These are phyloP conservation scores for Bacterosira constricta DNA, from an alignment of 108 stramenopile species.

Conservation along the genomic window DNA sequence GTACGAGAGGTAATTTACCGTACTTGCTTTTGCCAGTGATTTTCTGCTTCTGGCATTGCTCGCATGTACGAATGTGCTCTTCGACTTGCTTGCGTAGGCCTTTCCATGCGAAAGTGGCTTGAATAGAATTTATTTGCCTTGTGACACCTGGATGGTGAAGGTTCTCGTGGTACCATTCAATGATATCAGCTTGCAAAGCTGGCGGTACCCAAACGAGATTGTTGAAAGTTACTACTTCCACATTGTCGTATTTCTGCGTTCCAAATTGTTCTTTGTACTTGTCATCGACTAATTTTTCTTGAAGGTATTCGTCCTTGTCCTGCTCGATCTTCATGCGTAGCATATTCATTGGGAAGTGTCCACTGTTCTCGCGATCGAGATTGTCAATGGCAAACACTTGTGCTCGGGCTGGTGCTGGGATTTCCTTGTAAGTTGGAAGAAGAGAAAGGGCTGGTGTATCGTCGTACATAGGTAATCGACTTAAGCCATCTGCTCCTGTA, in stretches of 20 bases:
- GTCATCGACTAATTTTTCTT: not conserved
- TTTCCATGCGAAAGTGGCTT: not conserved
- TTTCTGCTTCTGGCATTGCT: conserved; percentile 12
- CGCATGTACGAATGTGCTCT: not conserved
- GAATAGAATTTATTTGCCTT: not conserved
- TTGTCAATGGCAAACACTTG: not conserved
- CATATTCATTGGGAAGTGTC: conserved; percentile 13
- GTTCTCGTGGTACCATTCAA: conserved; percentile 25
- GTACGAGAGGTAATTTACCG: not conserved
- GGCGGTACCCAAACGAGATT: not conserved
- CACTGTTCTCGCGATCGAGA: not conserved
- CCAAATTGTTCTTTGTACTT: not conserved
- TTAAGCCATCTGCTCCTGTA: conserved; percentile 10
- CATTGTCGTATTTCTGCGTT: not conserved
- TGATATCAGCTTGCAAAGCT: not conserved
- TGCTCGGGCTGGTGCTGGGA: not conserved
- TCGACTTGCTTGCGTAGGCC: not conserved
- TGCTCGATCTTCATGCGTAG: not conserved
- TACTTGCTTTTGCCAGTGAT: conserved; percentile 9
- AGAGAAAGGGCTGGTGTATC: no score
- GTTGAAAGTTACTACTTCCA: not conserved
- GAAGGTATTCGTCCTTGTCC: not conserved
- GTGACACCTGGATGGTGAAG: conserved; percentile 16
- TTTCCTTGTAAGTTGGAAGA: no score
- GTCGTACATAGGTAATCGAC: conserved; percentile 4